Evolutionary conservation across 805 yeast genomes (phyloP), one percentile per base, ranked within the genome.

Genomic region (Lipomyces oligophaga): DNA sequence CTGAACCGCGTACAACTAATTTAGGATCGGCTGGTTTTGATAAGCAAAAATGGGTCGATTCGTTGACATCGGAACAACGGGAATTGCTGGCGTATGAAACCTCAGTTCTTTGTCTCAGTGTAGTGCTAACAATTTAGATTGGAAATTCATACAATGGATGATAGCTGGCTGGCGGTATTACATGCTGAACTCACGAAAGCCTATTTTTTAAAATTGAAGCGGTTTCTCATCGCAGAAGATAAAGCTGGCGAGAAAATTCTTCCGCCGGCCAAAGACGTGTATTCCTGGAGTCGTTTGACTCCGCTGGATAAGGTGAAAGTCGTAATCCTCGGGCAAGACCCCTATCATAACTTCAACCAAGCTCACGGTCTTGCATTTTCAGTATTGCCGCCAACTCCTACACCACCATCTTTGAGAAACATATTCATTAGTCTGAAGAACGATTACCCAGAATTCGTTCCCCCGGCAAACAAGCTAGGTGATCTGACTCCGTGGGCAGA

Each of bases 341-440:
- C 98, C 0, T 93, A 93, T 63, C 98, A 93, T 65, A 87, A 88
- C 63, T 66, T 67, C 58, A 84, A 85, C 63, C 98, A 93, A 65
- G 98, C 98, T 0, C 98, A 93, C 61, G 98, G 98, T 0, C 69
- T 93, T 24, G 97, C 98, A 2, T 93, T 93, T 58, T 84, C 94
- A 18, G 97, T 93, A 1, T 74, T 79, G 45, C 83, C 84, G 26
- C 95, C 96, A 1, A 81, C 87, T 0, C 78, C 79, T 1, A 83
- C 93, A 1, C 97, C 98, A 0, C 93, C 94, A 1, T 87, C 96
- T 1, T 70, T 93, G 47, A 72, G 77, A 39, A 93, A 93, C 62
- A 93, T 93, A 45, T 93, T 82, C 70, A 90, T 87, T 60, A 81
- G 86, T 16, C 66, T 93, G 11, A 67, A 72, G 42, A 72, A 68